A percentile compares a stretch with the other conserved stretches of the same genome.
phyloP scores from a whole-genome alignment of 2,329 filamentous ascomycete species.

The Scedosporium apiospermum region DNA sequence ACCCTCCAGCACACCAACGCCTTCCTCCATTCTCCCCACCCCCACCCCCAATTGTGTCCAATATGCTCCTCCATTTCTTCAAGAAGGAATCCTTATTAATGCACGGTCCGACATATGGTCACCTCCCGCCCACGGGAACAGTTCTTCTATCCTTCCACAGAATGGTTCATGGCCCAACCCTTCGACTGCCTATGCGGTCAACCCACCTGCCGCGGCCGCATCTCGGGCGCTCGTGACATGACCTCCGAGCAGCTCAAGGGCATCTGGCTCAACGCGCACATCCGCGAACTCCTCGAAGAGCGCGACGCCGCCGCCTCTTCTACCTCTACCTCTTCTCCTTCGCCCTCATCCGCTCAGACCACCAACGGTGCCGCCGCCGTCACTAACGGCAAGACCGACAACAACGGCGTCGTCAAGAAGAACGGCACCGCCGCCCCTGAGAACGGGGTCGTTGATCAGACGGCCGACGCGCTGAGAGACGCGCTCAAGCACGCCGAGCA shows the following conservation, averaged over 20 bases:
- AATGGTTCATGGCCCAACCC: slow-evolving; percentile 65
- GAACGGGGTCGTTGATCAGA: slow-evolving; percentile 23
- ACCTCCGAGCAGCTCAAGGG: slow-evolving; percentile 40
- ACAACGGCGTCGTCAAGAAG: slow-evolving; percentile 8
- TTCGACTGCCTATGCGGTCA: slow-evolving; percentile 57
- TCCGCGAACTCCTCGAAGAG: slow-evolving; percentile 44
- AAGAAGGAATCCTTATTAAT: background rate
- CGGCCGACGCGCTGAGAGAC: slow-evolving; percentile 30
- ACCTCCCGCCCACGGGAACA: slow-evolving; percentile 13
- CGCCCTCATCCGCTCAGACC: no score
- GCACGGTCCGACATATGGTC: background rate
- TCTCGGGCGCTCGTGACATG: slow-evolving; percentile 56
- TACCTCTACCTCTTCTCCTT: background rate
- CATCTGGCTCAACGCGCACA: slow-evolving; percentile 54
- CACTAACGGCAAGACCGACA: slow-evolving; percentile 2
- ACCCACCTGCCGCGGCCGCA: slow-evolving; percentile 47
- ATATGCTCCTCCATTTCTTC: background rate
- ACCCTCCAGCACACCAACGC: background rate
- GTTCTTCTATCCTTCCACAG: slow-evolving; percentile 69
- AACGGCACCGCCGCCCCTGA: slow-evolving; percentile 7
- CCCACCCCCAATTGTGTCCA: background rate
- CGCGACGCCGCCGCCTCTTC: slow-evolving; percentile 10
- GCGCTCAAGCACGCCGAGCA: slow-evolving; percentile 36
- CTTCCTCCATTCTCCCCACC: background rate
- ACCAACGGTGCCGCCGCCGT: slow-evolving; percentile 3